Evolutionary conservation across 2,329 filamentous ascomycete genomes (phyloP).

Genomic region (Alternaria incomplexa): DNA sequence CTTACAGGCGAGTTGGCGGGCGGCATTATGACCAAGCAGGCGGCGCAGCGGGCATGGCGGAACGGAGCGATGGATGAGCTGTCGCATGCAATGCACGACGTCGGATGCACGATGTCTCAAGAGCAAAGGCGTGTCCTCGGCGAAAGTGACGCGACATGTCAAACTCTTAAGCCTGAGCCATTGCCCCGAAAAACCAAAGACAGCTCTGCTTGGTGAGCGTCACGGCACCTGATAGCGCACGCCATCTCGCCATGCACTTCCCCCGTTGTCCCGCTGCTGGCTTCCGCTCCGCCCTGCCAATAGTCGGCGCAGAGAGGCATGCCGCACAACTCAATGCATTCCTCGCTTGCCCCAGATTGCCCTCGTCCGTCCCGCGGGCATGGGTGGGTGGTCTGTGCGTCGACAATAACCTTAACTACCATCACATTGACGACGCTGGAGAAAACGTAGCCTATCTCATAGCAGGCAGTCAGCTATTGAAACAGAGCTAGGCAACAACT

Average conservation of each 20-base stretch:
- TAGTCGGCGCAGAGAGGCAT: neutral
- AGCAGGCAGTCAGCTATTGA: neutral
- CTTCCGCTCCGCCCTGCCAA: slow-evolving; percentile 15
- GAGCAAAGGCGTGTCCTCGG: slow-evolving; percentile 6
- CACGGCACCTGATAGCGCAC: neutral
- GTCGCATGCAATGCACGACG: slow-evolving; percentile 7
- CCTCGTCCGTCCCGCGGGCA: neutral
- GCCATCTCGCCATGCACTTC: neutral
- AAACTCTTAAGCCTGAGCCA: neutral
- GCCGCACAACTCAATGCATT: slow-evolving; percentile 12
- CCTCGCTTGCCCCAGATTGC: slow-evolving; percentile 10
- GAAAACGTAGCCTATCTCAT: neutral
- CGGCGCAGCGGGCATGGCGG: slow-evolving; percentile 23
- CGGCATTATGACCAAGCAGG: slow-evolving; percentile 36
- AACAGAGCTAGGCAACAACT: neutral
- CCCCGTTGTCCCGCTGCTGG: slow-evolving; percentile 3
- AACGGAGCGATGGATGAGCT: slow-evolving; percentile 3
- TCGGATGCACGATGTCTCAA: slow-evolving; percentile 8
- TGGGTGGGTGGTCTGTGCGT: neutral
- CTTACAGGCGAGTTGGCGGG: slow-evolving; percentile 44
- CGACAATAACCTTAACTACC: neutral
- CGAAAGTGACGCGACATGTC: slow-evolving; percentile 1
- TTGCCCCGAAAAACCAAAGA: slow-evolving; percentile 8
- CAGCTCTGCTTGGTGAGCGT: neutral
- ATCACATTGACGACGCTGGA: neutral